Conservation (phyloP, 116 monocot genomes). For the Zostera marina region DNA sequence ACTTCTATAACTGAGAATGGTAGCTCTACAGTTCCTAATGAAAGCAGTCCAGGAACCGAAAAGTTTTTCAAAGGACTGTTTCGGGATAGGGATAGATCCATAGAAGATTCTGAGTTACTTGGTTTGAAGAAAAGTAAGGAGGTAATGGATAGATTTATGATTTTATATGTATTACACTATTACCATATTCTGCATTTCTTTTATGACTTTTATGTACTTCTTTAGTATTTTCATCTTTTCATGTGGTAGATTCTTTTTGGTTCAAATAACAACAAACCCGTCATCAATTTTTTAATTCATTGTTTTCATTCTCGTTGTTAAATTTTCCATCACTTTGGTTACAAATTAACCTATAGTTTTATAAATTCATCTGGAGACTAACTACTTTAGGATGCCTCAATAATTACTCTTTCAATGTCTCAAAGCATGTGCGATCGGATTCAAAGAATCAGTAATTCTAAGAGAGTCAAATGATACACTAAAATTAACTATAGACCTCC, state of each 20-base stretch:
- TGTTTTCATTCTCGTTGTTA: background rate
- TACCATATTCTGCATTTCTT: background rate
- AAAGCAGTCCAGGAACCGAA: conserved; percentile 88
- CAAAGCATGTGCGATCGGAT: no score
- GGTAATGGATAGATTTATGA: conserved; percentile 15
- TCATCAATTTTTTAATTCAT: background rate
- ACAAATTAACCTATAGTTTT: no score
- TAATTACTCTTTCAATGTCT: no score
- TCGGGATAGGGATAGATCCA: conserved; percentile 78
- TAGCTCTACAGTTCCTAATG: conserved; percentile 16
- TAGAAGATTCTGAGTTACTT: conserved; percentile 93
- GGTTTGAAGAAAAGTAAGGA: conserved; percentile 60
- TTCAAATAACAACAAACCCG: background rate
- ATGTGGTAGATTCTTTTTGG: background rate
- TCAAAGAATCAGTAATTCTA: no score
- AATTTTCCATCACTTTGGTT: background rate
- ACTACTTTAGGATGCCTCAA: no score
- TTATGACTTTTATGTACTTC: background rate
- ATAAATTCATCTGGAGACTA: no score
- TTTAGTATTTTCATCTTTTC: background rate
- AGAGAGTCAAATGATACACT: no score
- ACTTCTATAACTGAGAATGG: conserved; percentile 28
- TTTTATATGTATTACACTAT: background rate
- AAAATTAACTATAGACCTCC: no score
- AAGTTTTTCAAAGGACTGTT: conserved; percentile 78